Evolutionary conservation across 495 filamentous ascomycete species (phyloP).

Genomic region (Hypoxylon lenormandii): DNA sequence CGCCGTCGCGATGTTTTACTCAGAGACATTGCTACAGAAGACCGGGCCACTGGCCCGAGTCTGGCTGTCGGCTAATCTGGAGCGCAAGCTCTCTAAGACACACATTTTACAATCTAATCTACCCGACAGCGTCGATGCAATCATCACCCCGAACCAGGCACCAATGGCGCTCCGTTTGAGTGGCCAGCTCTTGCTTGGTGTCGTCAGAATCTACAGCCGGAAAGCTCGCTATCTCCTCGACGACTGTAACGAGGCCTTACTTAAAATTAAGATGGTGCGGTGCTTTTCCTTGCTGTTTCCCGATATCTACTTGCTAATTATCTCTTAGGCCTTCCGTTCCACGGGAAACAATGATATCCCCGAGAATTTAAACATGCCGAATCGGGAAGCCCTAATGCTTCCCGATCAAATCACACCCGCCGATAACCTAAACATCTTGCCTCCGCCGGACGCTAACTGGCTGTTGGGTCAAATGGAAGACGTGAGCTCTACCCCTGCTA

Average conservation of each 20-base stretch:
- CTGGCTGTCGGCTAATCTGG: slow-evolving; percentile 96
- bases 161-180: slow-evolving; percentile 94
- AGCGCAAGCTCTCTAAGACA: slow-evolving; percentile 95
- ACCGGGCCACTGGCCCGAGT: slow-evolving; percentile 96
- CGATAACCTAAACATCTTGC: slow-evolving; percentile 77
- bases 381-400: slow-evolving; percentile 78
- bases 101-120: slow-evolving; percentile 93
- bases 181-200: slow-evolving; percentile 91
- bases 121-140: slow-evolving; percentile 90
- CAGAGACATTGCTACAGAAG: slow-evolving; percentile 93
- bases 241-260: slow-evolving; percentile 94
- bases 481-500: slow-evolving; percentile 60
- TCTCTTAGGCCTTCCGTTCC: slow-evolving; percentile 77
- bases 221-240: slow-evolving; percentile 96
- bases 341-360: slow-evolving; percentile 83
- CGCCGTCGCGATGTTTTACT: slow-evolving; percentile 89
- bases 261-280: slow-evolving; percentile 97
- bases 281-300: neutral
- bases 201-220: slow-evolving; percentile 95
- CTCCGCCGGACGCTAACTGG: slow-evolving; percentile 78
- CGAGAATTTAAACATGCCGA: slow-evolving; percentile 69
- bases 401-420: slow-evolving; percentile 90
- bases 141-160: slow-evolving; percentile 91
- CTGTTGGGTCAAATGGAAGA: slow-evolving; percentile 75
- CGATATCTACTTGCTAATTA: slow-evolving; percentile 40